These are phyloP conservation scores for Nicotiana paniculata DNA, from an alignment of 257 asterid species.

Conservation along the genomic window DNA sequence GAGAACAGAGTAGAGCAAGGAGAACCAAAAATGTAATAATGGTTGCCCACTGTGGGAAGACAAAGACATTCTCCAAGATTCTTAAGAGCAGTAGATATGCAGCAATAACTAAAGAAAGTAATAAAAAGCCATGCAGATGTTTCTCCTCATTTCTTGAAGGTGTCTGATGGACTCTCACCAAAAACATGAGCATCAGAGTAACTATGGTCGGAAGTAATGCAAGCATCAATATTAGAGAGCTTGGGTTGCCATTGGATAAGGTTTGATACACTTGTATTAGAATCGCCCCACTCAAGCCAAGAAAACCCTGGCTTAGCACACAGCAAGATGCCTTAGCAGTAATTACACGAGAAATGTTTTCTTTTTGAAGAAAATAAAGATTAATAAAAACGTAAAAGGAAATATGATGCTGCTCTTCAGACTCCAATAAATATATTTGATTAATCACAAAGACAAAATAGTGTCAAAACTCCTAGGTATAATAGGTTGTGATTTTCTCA, in stretches of 20 bases:
- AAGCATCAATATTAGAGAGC: slow-evolving; percentile 65
- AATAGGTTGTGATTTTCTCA: background rate
- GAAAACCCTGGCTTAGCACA: slow-evolving; percentile 57
- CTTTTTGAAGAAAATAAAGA: background rate
- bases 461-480: background rate
- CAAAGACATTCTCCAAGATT: slow-evolving; percentile 36
- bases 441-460: background rate
- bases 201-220: slow-evolving; percentile 61
- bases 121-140: slow-evolving; percentile 55
- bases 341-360: background rate
- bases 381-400: background rate
- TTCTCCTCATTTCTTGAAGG: slow-evolving; percentile 34
- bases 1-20: slow-evolving; percentile 51
- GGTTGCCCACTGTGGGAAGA: slow-evolving; percentile 40
- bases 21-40: slow-evolving; percentile 42
- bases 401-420: background rate
- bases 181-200: slow-evolving; percentile 59
- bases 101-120: slow-evolving; percentile 52
- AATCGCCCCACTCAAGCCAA: slow-evolving; percentile 92
- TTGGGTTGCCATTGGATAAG: slow-evolving; percentile 59
- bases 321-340: background rate
- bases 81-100: slow-evolving; percentile 60
- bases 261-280: slow-evolving; percentile 70
- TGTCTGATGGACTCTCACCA: slow-evolving; percentile 42
- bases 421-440: background rate